phyloP scores from a whole-genome alignment of 441 rosid species.

The Theobroma grandiflorum region DNA sequence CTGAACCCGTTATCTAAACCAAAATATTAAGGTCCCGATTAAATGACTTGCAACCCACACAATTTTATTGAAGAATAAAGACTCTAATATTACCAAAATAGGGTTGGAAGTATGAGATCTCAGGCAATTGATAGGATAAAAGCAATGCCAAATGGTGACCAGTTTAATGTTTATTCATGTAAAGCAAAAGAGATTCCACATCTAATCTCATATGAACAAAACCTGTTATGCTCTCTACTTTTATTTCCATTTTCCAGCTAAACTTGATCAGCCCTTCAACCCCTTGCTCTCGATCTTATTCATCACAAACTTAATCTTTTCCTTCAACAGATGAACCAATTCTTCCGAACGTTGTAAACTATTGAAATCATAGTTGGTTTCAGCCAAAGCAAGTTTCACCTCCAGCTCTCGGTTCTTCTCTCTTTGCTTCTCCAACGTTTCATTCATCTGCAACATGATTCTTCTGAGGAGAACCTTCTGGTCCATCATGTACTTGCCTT shows the following conservation, averaged over 20 bases:
- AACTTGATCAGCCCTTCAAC: neutral
- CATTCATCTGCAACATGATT: slow-evolving; percentile 23
- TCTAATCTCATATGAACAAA: neutral
- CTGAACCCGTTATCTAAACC: neutral
- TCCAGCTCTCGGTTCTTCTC: slow-evolving; percentile 32
- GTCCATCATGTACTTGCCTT: slow-evolving; percentile 47
- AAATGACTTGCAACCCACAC: too few relatives aligned
- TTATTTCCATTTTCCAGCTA: slow-evolving; percentile 13
- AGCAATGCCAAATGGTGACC: too few relatives aligned
- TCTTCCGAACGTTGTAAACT: slow-evolving; percentile 24
- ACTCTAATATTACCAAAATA: too few relatives aligned
- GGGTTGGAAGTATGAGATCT: too few relatives aligned
- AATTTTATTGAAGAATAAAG: too few relatives aligned
- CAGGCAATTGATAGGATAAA: too few relatives aligned
- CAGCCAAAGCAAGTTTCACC: slow-evolving; percentile 16
- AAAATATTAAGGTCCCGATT: too few relatives aligned
- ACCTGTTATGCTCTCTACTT: neutral
- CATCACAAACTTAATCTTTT: slow-evolving; percentile 16
- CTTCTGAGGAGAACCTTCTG: slow-evolving; percentile 36
- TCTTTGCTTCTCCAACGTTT: slow-evolving; percentile 26
- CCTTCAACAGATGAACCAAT: slow-evolving; percentile 6
- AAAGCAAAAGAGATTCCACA: slow-evolving; percentile 6
- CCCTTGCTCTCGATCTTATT: slow-evolving; percentile 2
- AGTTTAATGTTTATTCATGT: neutral
- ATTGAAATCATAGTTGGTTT: neutral